A percentile compares a stretch with the other conserved stretches of the same genome.
Conservation (phyloP, 495 filamentous ascomycete species). For the Trichocladium antarcticum region DNA sequence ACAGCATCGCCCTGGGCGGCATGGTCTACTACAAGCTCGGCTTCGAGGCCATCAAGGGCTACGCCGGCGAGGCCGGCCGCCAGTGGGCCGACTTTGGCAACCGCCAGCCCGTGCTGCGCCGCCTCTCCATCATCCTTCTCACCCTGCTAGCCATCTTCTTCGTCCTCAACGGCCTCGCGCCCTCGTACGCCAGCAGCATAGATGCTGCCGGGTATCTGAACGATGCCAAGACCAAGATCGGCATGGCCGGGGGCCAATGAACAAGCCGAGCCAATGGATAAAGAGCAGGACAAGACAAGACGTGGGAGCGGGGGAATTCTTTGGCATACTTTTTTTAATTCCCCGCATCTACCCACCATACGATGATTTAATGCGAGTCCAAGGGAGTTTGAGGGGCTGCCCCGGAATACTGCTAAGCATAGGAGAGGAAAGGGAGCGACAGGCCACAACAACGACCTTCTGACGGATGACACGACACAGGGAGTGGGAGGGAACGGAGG, state of each 20-base stretch:
- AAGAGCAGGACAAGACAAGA: neutral
- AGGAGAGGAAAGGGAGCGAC: neutral
- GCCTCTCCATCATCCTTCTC: slow-evolving; percentile 54
- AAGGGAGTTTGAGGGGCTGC: neutral
- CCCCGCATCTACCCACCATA: slow-evolving; percentile 15
- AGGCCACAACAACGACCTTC: neutral
- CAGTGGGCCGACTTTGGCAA: slow-evolving; percentile 81
- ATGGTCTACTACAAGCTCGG: slow-evolving; percentile 98
- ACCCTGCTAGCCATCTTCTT: slow-evolving; percentile 52
- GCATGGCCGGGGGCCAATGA: no score
- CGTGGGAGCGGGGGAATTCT: slow-evolving; percentile 1
- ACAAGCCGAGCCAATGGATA: slow-evolving; percentile 17
- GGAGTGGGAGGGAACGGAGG: neutral
- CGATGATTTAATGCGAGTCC: slow-evolving; percentile 20
- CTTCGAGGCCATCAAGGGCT: slow-evolving; percentile 69
- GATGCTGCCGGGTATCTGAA: slow-evolving; percentile 36
- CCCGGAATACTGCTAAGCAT: neutral
- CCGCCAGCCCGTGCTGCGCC: slow-evolving; percentile 60
- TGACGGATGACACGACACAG: slow-evolving; percentile 3
- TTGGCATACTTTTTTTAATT: slow-evolving; percentile 6
- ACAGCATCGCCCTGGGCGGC: slow-evolving; percentile 78
- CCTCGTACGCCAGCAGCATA: slow-evolving; percentile 37
- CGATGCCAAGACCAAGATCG: slow-evolving; percentile 39
- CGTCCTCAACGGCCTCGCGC: slow-evolving; percentile 48
- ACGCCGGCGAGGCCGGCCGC: slow-evolving; percentile 55